Base-by-base conservation (phyloP, 371 early-diverging fungal species). In the Globomyces sp. region DNA sequence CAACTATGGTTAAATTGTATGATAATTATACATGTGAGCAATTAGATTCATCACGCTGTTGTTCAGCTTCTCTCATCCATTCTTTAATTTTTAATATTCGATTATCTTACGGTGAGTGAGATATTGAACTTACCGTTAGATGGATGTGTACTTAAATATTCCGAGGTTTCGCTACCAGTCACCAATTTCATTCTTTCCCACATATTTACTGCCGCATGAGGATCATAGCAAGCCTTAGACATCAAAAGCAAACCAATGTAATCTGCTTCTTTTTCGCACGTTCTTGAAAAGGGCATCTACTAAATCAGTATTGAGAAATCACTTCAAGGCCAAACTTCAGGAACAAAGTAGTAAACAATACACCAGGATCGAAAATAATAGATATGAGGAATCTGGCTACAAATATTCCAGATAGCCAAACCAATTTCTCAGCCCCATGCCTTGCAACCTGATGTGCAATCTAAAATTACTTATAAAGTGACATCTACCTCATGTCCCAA, bases 201-300 rank as follows among this genome's bases (percentile, higher is more conserved):
- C 66, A 84, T 59, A 4, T 73, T 71, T 0, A 88, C 76, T 3
- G 94, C 92, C 65, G 89, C 88, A 5, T 70, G 68, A 0, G 98
- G 96, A 67, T 96, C 86, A 73, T 89, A 97, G 69, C 98, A 97
- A 13, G 96, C 98, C 65, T 87, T 86, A 1, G 95, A 88, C 92
- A 95, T 94, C 13, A 97, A 73, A 58, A 83, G 74, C 41, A 97
- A 74, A 0, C 95, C 68, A 64, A 66, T 40, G 34, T 57, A 41
- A 39, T 98, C 98, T 2, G 98, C 98, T 71, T 98, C 98, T 24
- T 81, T 83, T 74, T 98, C 98, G 67, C 59, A 63, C 69, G 88
- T 87, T 9, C 98, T 80, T 46, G 91, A 91, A 70, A 94, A 93
- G 9, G 96, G 96, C 66, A 63, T 40, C 55, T 55, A 24, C 24